Evolutionary conservation across 2,329 filamentous ascomycete genomes (phyloP).

Genomic region (Lecanicillium sp.): DNA sequence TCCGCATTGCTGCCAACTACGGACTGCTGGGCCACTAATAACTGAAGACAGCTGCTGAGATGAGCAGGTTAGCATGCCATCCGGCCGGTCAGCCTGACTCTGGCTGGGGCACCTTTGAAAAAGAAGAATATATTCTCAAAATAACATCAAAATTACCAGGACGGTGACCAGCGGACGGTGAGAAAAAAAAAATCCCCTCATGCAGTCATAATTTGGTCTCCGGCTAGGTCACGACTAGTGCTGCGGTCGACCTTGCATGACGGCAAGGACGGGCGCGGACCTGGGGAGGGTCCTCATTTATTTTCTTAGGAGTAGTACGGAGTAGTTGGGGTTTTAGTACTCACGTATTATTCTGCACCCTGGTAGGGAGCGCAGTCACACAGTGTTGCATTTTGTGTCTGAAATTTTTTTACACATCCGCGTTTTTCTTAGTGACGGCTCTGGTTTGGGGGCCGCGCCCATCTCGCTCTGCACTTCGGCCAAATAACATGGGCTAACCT

Average conservation of each 20-base stretch:
- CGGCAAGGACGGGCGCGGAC: background rate
- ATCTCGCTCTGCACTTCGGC: background rate
- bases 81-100: too few relatives aligned
- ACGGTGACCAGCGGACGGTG: too few relatives aligned
- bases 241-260: conserved; percentile 9
- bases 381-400: background rate
- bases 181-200: background rate
- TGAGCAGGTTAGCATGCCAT: too few relatives aligned
- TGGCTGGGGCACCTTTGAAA: too few relatives aligned
- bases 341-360: background rate
- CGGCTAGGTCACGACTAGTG: background rate
- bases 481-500: too few relatives aligned
- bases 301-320: background rate
- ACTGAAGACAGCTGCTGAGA: too few relatives aligned
- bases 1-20: too few relatives aligned
- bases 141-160: background rate
- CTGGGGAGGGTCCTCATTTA: background rate
- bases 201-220: conserved; percentile 2
- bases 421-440: too few relatives aligned
- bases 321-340: background rate
- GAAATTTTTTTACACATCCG: background rate
- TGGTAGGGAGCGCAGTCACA: too few relatives aligned
- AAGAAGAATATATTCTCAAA: background rate
- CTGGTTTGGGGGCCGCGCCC: background rate
- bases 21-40: too few relatives aligned